These are phyloP conservation scores for Globisporangium abappressorium DNA, from an alignment of 352 stramenopile species.

Conservation along the genomic window DNA sequence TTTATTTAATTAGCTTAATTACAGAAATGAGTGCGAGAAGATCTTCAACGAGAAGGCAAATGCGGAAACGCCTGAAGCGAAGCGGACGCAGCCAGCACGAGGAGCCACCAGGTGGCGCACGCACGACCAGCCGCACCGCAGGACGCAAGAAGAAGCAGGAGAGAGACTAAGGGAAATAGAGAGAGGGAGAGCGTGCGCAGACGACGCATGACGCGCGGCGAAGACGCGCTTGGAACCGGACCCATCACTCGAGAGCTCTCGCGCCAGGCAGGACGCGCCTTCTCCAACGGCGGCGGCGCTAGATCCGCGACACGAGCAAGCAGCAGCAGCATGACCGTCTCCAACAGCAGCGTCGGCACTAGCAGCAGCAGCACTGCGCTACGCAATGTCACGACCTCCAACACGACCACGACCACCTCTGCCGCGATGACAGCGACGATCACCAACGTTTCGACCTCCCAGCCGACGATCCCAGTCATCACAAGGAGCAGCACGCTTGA, in stretches of 20 bases:
- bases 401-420: constrained; percentile 9
- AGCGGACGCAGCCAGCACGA: neutral
- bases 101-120: constrained; percentile 4
- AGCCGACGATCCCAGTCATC: neutral
- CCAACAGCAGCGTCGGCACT: constrained; percentile 31
- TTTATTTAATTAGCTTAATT: neutral
- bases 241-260: constrained; percentile 15
- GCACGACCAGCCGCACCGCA: neutral
- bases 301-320: neutral
- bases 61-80: constrained; percentile 5
- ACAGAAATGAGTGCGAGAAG: neutral
- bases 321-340: constrained; percentile 38
- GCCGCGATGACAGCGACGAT: neutral
- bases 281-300: neutral
- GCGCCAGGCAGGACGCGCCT: neutral
- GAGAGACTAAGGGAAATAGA: neutral
- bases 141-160: neutral
- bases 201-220: constrained; percentile 4
- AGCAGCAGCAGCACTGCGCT: constrained; percentile 8
- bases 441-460: neutral
- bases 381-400: constrained; percentile 3
- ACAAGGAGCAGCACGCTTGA: neutral
- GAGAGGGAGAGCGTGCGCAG: constrained; percentile 4
- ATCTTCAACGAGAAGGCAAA: constrained; percentile 13
- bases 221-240: constrained; percentile 4